Evolutionary conservation across 176 grass and related monocot genomes (phyloP), one percentile per base, ranked within the genome.

Genomic region (Aegilops bicornis): DNA sequence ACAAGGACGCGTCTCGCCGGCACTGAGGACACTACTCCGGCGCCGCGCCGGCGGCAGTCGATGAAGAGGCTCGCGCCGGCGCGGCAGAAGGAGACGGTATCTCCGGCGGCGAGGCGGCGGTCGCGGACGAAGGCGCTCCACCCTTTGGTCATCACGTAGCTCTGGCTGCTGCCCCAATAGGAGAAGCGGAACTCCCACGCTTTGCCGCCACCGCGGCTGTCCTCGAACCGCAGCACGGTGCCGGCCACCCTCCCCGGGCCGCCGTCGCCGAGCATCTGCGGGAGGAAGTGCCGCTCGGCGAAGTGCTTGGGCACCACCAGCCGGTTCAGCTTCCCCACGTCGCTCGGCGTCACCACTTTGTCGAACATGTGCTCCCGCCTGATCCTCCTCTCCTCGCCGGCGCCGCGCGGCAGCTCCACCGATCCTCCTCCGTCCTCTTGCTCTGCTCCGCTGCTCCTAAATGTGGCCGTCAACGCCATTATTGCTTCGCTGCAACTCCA

Each of bases 91-190:
- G 85, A 64, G 42, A 75, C 24, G 42, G 72, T 75, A n/a, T 75
- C 72, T 3, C 72, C 72, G 6, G 72, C 72, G 14, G 72, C 13
- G 23, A 75, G 72, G 72, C 24, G 42, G 23, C 72, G 23, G 42
- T 75, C 72, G 14, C 72, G 72, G 64, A 99, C 94, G 79, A 99
- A 99, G n/a, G 92, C 86, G 90, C 97, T 99, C 97, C 97, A 99
- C 0, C 97, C 97, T 37, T 99, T 99, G 47, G 97, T 99, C 94
- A 96, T 99, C 23, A 99, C 97, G 89, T 99, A 99, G 90, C 97
- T 99, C 94, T 99, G 97, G 85, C 97, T 99, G 90, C 97, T 99
- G 85, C 95, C 91, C 94, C 97, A 99, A 89, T 96, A 99, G 43
- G 97, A 99, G 90, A 96, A 96, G 75, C 97, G 97, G 88, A 99